A percentile compares a stretch with the other conserved stretches of the same genome.
Conservation (phyloP, 176 grass and related monocot species). For the Tillandsia leiboldiana region DNA sequence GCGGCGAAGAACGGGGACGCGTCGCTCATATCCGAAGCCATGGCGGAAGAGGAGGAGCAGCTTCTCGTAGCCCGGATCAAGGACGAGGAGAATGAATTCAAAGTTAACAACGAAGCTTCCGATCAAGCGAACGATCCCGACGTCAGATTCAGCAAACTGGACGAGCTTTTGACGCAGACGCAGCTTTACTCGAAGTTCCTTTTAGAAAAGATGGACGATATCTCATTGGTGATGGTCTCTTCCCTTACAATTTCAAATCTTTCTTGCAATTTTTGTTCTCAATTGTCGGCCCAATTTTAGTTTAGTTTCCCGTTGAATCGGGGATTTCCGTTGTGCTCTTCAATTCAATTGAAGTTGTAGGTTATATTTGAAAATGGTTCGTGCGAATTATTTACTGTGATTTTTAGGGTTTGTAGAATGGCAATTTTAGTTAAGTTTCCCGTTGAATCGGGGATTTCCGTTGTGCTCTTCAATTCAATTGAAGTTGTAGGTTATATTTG, state of each 20-base stretch:
- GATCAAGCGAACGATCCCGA: slow-evolving; percentile 33
- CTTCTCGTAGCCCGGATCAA: slow-evolving; percentile 34
- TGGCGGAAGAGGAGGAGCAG: slow-evolving; percentile 68
- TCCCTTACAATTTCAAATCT: not conserved
- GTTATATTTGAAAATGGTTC: too few relatives aligned
- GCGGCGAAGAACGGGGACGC: slow-evolving; percentile 70
- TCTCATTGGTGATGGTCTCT: slow-evolving; percentile 42
- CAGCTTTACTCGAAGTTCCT: slow-evolving; percentile 85
- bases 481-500: too few relatives aligned
- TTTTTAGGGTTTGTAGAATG: too few relatives aligned
- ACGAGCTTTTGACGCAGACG: slow-evolving; percentile 77
- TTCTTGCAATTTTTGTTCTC: not conserved
- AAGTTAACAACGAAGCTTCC: slow-evolving; percentile 32
- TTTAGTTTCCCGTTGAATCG: too few relatives aligned
- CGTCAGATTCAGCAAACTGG: slow-evolving; percentile 62
- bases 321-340: too few relatives aligned
- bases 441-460: too few relatives aligned
- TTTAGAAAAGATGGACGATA: slow-evolving; percentile 91
- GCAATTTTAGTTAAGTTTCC: too few relatives aligned
- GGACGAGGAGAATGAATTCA: slow-evolving; percentile 29
- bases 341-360: too few relatives aligned
- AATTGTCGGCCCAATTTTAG: too few relatives aligned
- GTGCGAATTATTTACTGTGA: too few relatives aligned
- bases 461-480: too few relatives aligned
- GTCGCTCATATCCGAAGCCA: slow-evolving; percentile 51